Percentiles rank a stretch among this genome's conserved stretches.
phyloP scores from a whole-genome alignment of 169 alveolate species.

The Cryptosporidium ubiquitum region DNA sequence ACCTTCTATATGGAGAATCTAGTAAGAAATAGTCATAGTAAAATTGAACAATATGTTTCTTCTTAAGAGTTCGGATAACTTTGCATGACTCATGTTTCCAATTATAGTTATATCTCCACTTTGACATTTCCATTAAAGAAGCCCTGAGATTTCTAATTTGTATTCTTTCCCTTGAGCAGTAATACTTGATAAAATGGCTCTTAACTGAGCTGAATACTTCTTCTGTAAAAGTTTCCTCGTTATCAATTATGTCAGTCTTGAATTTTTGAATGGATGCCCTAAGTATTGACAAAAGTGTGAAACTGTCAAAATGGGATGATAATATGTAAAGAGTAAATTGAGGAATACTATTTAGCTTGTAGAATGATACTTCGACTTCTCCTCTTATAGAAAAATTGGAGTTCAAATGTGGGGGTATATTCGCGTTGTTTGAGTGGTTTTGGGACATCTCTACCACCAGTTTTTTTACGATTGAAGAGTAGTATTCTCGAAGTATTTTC shows the following conservation, averaged over 20 bases:
- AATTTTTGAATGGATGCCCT: not conserved
- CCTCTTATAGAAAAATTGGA: not conserved
- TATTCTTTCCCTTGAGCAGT: slow-evolving; percentile 7
- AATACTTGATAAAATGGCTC: slow-evolving; percentile 14
- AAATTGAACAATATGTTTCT: not conserved
- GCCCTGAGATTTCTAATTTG: slow-evolving; percentile 32
- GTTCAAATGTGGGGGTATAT: not conserved
- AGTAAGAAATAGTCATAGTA: slow-evolving; percentile 20
- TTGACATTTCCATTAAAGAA: slow-evolving; percentile 36
- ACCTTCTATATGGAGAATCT: slow-evolving; percentile 38
- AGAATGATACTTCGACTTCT: slow-evolving; percentile 45
- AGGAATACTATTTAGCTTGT: slow-evolving; percentile 48
- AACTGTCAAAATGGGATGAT: slow-evolving; percentile 52
- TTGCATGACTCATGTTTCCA: slow-evolving; percentile 59
- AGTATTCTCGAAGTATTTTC: slow-evolving; percentile 23
- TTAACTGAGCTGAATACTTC: not conserved
- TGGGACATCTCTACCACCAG: not conserved
- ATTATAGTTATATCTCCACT: slow-evolving; percentile 57
- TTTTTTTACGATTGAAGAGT: not conserved
- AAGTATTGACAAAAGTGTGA: slow-evolving; percentile 42
- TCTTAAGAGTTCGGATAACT: not conserved
- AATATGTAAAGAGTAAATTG: slow-evolving; percentile 50
- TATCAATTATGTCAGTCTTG: slow-evolving; percentile 34
- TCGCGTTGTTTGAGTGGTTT: not conserved
- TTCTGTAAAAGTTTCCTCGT: not conserved